phyloP scores from a whole-genome alignment of 768 basidiomycete species.

The Mycena metata region DNA sequence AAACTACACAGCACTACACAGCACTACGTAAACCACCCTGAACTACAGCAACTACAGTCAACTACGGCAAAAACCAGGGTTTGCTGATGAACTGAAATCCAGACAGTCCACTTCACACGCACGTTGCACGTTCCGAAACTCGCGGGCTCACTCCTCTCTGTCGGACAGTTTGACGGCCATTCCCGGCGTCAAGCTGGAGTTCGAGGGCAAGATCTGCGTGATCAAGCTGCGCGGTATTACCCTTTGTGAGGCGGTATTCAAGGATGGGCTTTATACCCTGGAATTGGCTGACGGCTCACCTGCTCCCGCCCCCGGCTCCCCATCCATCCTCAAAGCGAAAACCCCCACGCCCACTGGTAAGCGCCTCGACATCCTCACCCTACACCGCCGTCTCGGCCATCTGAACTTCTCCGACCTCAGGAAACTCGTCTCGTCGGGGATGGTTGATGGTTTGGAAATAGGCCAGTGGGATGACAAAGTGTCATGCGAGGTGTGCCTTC shows the following conservation, averaged over 20 bases:
- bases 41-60: no score
- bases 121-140: not conserved
- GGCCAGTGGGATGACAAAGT: not conserved
- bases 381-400: not conserved
- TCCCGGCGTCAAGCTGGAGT: constrained; percentile 4
- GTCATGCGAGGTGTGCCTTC: not conserved
- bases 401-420: not conserved
- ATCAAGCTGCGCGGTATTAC: not conserved
- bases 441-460: not conserved
- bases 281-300: not conserved
- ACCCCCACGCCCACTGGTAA: not conserved
- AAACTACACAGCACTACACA: no score
- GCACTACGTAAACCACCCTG: no score
- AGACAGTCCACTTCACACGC: not conserved
- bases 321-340: not conserved
- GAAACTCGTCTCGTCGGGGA: not conserved
- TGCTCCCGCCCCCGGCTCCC: not conserved
- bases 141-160: not conserved
- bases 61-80: no score
- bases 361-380: not conserved
- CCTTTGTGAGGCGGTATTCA: not conserved
- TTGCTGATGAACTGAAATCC: no score
- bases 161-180: not conserved
- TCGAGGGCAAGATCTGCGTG: not conserved
- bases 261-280: not conserved